Evolutionary conservation across 495 filamentous ascomycete species (phyloP), one percentile per base, ranked within the genome.

Genomic region (Haplographium delicatum): DNA sequence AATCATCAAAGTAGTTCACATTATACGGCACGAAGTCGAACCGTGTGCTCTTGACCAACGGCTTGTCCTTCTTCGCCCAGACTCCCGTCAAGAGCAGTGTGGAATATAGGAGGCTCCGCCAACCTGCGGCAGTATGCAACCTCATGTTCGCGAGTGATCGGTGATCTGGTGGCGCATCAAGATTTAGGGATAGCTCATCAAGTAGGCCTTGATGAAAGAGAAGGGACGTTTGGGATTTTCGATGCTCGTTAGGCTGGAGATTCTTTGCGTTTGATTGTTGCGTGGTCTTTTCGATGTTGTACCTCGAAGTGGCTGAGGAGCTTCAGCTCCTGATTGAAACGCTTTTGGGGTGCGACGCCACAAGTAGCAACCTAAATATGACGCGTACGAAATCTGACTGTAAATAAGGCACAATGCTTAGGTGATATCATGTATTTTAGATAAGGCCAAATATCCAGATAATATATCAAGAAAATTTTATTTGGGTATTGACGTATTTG

Each of bases 1-100:
- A 88, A 60, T 87, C 86, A 50, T 89, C 79, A 60, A 98, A 96
- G 67, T 94, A 98, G 69, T 85, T 81, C 41, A 95, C 71, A 60
- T 79, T 75, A 38, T 44, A 46, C 1, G 86, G 88, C 51, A 68
- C 54, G 50, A 76, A 66, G 35, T 85, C 72, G 66, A 96, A 84
- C 20, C 73, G 63, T 23, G 66, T 84, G 39, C 56, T 53, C 42
- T 64, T 56, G 51, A 78, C 66, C 23, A 51, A 65, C n/a, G 76
- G 76, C 16, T 52, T 53, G 44, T 75, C 72, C 48, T 74, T 66
- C 54, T 75, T 74, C 20, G 72, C 75, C 47, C 26, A 49, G 7
- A 35, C 50, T n/a, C 20, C 44, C 8, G 45, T 47, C 19, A 44
- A 50, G 31, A 63, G 54, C 26, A 60, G 23, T 13, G 50, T 47